Evolutionary conservation across 2,329 filamentous ascomycete species (phyloP).

Genomic region (Penicillium sp.): DNA sequence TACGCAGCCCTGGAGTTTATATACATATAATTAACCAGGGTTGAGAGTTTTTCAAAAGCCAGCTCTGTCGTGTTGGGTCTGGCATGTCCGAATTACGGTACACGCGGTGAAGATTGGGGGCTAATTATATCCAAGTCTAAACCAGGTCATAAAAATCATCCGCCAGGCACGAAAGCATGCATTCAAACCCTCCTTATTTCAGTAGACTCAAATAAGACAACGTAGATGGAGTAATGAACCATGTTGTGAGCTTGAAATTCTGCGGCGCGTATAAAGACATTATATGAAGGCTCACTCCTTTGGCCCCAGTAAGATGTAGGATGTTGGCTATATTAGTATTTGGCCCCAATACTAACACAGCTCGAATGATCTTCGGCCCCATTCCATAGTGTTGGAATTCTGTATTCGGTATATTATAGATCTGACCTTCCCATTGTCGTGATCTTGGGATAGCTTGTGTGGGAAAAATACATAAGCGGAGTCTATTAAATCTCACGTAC

Average conservation of each 20-base stretch:
- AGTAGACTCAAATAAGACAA: background rate
- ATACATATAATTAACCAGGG: too few species aligned
- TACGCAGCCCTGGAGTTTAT: too few species aligned
- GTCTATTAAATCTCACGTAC: background rate
- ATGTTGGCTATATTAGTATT: background rate
- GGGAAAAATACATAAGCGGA: background rate
- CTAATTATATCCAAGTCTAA: background rate
- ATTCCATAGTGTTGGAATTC: background rate
- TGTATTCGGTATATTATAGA: background rate
- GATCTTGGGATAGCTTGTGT: background rate
- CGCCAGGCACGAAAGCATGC: background rate
- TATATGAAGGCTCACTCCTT: background rate
- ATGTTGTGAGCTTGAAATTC: background rate
- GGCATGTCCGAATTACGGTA: background rate
- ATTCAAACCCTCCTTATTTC: too few species aligned
- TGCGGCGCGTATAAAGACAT: background rate
- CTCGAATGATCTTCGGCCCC: background rate
- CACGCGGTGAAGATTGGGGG: background rate
- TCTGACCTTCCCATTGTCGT: too few species aligned
- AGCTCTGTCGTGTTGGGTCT: background rate
- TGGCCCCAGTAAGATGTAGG: background rate
- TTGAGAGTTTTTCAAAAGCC: too few species aligned
- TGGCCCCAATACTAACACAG: too few species aligned
- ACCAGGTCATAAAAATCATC: background rate
- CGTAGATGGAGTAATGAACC: background rate